A percentile compares a stretch with the other conserved stretches of the same genome.
Evolutionary conservation across 805 yeast species (phyloP).

Genomic region (Zygosaccharomyces rouxii): DNA sequence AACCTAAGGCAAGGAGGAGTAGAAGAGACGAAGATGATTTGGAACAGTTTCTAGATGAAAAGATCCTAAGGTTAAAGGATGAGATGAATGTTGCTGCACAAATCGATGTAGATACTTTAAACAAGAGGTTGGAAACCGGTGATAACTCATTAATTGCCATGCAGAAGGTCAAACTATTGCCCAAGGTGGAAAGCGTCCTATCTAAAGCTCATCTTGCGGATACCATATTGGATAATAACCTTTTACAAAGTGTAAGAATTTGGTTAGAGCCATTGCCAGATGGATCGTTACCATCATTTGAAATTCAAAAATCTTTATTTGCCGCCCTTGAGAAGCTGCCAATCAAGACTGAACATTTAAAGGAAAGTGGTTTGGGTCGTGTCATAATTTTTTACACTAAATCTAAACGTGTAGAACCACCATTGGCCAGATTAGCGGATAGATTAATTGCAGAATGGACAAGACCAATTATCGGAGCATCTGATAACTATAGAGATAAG

Average conservation of each 20-base stretch:
- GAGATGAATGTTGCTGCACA: slow-evolving; percentile 87
- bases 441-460: slow-evolving; percentile 95
- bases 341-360: slow-evolving; percentile 89
- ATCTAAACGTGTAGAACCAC: slow-evolving; percentile 82
- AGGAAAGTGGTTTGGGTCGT: slow-evolving; percentile 93
- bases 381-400: slow-evolving; percentile 90
- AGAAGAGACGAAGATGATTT: slow-evolving; percentile 86
- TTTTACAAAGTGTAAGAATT: slow-evolving; percentile 86
- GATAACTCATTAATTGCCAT: slow-evolving; percentile 40
- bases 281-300: slow-evolving; percentile 95
- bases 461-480: slow-evolving; percentile 92
- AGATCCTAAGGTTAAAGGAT: slow-evolving; percentile 73
- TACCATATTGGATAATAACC: slow-evolving; percentile 87
- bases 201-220: slow-evolving; percentile 84
- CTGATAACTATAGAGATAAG: slow-evolving; percentile 90
- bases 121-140: slow-evolving; percentile 41
- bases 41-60: slow-evolving; percentile 92
- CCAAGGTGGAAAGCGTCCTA: slow-evolving; percentile 70
- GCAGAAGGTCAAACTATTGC: slow-evolving; percentile 69
- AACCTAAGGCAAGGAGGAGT: slow-evolving; percentile 55
- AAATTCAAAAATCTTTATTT: slow-evolving; percentile 85
- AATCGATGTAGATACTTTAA: slow-evolving; percentile 55
- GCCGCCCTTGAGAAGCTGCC: slow-evolving; percentile 72
- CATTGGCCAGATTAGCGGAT: slow-evolving; percentile 83
- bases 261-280: slow-evolving; percentile 99